Base-by-base conservation (phyloP, 306 rosid species). In the Vigna trinervia region DNA sequence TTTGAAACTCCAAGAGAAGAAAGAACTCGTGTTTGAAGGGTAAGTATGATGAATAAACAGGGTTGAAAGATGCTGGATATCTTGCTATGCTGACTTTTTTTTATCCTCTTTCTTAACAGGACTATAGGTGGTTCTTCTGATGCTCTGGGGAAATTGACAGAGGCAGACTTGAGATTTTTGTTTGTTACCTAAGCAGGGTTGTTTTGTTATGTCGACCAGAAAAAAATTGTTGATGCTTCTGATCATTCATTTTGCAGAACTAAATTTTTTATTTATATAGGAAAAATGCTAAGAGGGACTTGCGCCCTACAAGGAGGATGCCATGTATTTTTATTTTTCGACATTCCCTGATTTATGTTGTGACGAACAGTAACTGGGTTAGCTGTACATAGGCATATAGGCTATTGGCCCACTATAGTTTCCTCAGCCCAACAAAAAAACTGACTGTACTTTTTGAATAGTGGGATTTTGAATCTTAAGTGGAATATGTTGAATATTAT, bases 21-120 rank as follows among this genome's bases (percentile, higher is more conserved):
- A 95, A 89, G 96, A 95, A 70, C 86, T 92, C 4, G 88, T 90
- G 71, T 95, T 95, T 80, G 98, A 95, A 86, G 98, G 96, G 98
- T 90, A 76, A 59, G 93, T 74, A 52, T 56, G 32, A 56, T 70
- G 76, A 73, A 14, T 57, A 34, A 60, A 28, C 58, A 7, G 1
- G 65, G 54, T 69, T 52, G 66, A 43, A 80, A 58, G 52, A 32
- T 60, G 68, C 9, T 78, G 22, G 56, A 15, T 69, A 61, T 74
- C 62, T 84, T 71, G 30, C 11, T 66, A 28, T 19, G 13, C 28
- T 73, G 78, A 54, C 45, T n/a, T 46, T 15, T 30, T 54, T 60
- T 66, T 17, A 45, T 28, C 57, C 56, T 28, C 70, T 56, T 39
- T 26, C 54, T 50, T 56, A 39, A 71, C 83, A 94, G 98, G 79